phyloP scores from a whole-genome alignment of 495 filamentous ascomycete species.

The Ascodesmis nigricans region DNA sequence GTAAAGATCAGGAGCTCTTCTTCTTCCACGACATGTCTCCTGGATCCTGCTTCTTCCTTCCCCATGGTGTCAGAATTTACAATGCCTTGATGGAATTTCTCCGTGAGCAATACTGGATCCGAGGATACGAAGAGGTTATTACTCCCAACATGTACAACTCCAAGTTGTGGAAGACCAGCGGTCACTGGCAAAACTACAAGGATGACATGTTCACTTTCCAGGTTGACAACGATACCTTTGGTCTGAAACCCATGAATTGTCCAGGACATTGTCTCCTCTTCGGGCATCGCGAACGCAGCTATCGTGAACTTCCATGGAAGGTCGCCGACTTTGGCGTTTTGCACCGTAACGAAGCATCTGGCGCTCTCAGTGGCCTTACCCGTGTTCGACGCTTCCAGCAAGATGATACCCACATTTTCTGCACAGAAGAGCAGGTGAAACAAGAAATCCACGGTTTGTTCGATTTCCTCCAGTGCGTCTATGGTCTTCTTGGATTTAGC shows the following conservation, averaged over 20 bases:
- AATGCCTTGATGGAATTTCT: conserved; percentile 67
- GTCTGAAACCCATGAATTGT: conserved; percentile 96
- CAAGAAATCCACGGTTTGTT: conserved; percentile 72
- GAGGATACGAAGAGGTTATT: conserved; percentile 84
- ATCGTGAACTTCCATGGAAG: conserved; percentile 70
- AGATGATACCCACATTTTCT: conserved; percentile 91
- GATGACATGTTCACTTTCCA: conserved; percentile 94
- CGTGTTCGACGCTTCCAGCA: conserved; percentile 84
- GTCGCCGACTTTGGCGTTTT: conserved; percentile 91
- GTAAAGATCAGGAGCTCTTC: conserved; percentile 86
- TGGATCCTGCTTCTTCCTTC: conserved; percentile 84
- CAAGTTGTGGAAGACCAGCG: conserved; percentile 75
- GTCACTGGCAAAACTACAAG: conserved; percentile 87
- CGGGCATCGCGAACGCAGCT: conserved; percentile 52
- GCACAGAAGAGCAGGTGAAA: conserved; percentile 55
- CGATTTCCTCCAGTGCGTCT: conserved; percentile 63
- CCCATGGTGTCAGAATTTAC: conserved; percentile 76
- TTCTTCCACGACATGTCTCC: conserved; percentile 87
- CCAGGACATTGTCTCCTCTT: conserved; percentile 70
- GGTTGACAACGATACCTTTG: conserved; percentile 69
- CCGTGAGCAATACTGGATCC: conserved; percentile 71
- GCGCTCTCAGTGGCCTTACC: conserved; percentile 73
- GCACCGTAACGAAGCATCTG: conserved; percentile 85
- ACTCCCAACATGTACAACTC: conserved; percentile 92
- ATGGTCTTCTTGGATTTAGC: conserved; percentile 78